phyloP scores from a whole-genome alignment of 352 stramenopile genomes.

The Pilasporangium apinafurcum region DNA sequence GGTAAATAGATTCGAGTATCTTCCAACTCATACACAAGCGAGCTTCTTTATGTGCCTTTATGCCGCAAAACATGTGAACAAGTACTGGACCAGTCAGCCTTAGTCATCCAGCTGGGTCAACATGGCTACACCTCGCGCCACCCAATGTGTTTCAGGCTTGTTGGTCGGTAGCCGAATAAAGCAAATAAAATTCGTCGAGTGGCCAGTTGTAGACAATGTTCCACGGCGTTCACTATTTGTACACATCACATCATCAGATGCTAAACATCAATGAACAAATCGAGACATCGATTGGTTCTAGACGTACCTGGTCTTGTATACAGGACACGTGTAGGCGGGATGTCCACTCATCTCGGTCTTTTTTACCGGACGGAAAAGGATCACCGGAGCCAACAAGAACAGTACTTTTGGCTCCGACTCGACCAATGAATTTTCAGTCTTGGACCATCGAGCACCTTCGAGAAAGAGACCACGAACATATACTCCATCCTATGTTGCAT shows the following conservation, averaged over 20 bases:
- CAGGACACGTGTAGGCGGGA: conserved; percentile 84
- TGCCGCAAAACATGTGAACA: too few relatives aligned
- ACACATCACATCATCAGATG: neutral
- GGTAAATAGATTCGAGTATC: too few relatives aligned
- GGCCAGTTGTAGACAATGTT: conserved; percentile 90
- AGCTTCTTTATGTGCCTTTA: too few relatives aligned
- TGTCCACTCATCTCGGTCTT: conserved; percentile 67
- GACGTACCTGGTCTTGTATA: conserved; percentile 91
- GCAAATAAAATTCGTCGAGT: conserved; percentile 94
- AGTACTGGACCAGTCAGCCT: too few relatives aligned
- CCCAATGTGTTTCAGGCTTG: conserved; percentile 85
- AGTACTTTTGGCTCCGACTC: conserved; percentile 88
- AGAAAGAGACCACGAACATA: conserved; percentile 87
- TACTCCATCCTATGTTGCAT: conserved; percentile 56
- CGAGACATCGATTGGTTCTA: too few relatives aligned
- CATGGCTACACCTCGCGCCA: conserved; percentile 91
- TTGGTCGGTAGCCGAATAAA: conserved; percentile 87
- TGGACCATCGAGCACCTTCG: conserved; percentile 87
- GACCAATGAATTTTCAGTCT: conserved; percentile 45
- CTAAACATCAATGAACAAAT: neutral
- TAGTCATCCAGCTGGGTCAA: conserved; percentile 88
- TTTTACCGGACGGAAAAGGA: conserved; percentile 79
- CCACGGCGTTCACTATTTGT: conserved; percentile 78
- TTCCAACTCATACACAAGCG: too few relatives aligned
- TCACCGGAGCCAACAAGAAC: conserved; percentile 76